Evolutionary conservation across 441 rosid genomes (phyloP).

Genomic region (Gossypium trilobum): DNA sequence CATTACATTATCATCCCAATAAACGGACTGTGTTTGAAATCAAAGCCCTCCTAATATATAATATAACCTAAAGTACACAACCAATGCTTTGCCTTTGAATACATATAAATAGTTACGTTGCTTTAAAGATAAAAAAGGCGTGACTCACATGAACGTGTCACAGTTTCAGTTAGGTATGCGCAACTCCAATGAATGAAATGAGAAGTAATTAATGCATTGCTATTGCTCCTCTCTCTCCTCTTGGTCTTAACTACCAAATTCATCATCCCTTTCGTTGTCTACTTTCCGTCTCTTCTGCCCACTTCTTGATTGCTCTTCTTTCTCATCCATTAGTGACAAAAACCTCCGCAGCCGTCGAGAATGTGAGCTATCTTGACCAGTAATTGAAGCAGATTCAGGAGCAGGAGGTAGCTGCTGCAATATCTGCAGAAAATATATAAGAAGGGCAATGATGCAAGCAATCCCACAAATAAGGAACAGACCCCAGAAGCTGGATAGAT

Average conservation of each 20-base stretch:
- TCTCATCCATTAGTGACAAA: slow-evolving; percentile 70
- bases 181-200: background rate
- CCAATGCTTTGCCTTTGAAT: background rate
- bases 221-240: slow-evolving; percentile 21
- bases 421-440: slow-evolving; percentile 47
- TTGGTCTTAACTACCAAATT: slow-evolving; percentile 21
- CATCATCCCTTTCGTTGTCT: slow-evolving; percentile 30
- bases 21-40: background rate
- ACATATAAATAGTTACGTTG: slow-evolving; percentile 3
- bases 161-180: background rate
- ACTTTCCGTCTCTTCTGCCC: slow-evolving; percentile 43
- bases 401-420: slow-evolving; percentile 29
- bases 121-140: background rate
- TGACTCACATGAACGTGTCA: background rate
- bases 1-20: background rate
- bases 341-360: slow-evolving; percentile 45
- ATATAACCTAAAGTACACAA: background rate
- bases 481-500: slow-evolving; percentile 76
- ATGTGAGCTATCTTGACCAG: slow-evolving; percentile 21
- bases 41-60: slow-evolving; percentile 2
- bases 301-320: slow-evolving; percentile 33
- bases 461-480: slow-evolving; percentile 68
- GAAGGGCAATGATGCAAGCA: slow-evolving; percentile 59
- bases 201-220: background rate
- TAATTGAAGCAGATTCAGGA: slow-evolving; percentile 19